Base-by-base conservation (phyloP, 805 yeast genomes). In the Yarrowia sp. region DNA sequence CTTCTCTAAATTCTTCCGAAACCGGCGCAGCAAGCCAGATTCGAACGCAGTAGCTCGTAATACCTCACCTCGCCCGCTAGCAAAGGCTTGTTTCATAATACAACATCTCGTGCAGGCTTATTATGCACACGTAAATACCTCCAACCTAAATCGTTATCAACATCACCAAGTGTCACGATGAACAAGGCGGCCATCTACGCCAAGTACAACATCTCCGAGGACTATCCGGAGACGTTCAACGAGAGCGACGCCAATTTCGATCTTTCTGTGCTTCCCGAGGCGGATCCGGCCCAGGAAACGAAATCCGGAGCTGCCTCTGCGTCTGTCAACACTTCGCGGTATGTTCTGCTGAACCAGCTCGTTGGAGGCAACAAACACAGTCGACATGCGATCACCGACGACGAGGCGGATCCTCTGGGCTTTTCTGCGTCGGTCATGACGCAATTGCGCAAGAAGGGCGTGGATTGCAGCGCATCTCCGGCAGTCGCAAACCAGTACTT, bases 381-480 rank as follows among this genome's bases (percentile, higher is more conserved):
- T 10, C 47, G 47, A 2, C 33, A 55, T 60, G n/a, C 65, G 65
- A 16, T 36, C 27, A 39, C 47, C 25, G 47, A 39, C 16, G 78
- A 76, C 51, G 81, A 80, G 31, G 68, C 72, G 5, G 90, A 86
- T 66, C 88, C 90, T 1, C 71, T 86, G 63, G 85, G 85, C 4
- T 78, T 79, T 27, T 76, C 78, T n/a, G 74, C 73, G 22, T 77
- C 81, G 3, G 74, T 84, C 8, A 67, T 78, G 47, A 73, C 77
- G 19, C 77, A 76, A 35, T 70, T 82, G 38, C 67, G 71, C 10
- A 76, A 80, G 42, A 73, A 74, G 38, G 77, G 76, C 21, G 67
- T 77, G 18, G 73, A 78, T 44, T 74, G 76, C 27, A 76, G 72
- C 61, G 68, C 63, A 8, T 72, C 74, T 24, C 66, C 65, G 2